Conservation (phyloP, 1,139 yeast genomes). For the Hyphopichia fennica region DNA sequence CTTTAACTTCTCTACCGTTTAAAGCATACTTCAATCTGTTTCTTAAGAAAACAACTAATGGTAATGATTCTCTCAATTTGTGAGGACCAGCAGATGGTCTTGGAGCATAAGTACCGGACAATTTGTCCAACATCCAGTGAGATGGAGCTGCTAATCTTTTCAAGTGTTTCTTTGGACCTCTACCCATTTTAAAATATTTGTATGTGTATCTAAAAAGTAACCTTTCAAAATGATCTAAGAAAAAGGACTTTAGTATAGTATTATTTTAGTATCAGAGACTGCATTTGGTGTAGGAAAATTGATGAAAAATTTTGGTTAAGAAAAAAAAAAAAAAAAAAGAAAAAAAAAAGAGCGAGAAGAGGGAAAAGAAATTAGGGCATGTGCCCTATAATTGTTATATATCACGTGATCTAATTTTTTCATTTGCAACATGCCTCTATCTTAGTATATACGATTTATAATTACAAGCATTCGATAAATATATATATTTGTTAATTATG, state of each 20-base stretch:
- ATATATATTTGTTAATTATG: too few relatives aligned
- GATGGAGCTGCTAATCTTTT: slow-evolving; percentile 69
- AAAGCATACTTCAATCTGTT: slow-evolving; percentile 99
- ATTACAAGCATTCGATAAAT: too few relatives aligned
- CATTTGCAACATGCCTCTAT: not conserved
- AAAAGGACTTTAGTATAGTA: not conserved
- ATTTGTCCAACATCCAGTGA: slow-evolving; percentile 99
- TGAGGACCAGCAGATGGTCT: slow-evolving; percentile 99
- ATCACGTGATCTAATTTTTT: not conserved
- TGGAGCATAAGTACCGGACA: slow-evolving; percentile 99
- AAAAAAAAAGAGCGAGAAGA: too few relatives aligned
- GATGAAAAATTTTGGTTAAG: slow-evolving; percentile 9
- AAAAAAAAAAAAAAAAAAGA: not conserved
- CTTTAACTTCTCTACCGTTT: slow-evolving; percentile 99
- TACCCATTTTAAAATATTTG: slow-evolving; percentile 19
- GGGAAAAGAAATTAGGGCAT: not conserved
- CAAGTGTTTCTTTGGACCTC: slow-evolving; percentile 43
- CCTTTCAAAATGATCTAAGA: too few relatives aligned
- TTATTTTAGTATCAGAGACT: not conserved
- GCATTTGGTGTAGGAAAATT: not conserved
- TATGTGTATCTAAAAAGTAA: not conserved
- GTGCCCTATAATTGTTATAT: not conserved
- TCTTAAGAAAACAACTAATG: slow-evolving; percentile 96
- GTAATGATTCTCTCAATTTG: slow-evolving; percentile 98
- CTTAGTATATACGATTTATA: not conserved